A percentile compares a stretch with the other conserved stretches of the same genome.
These are phyloP conservation scores for Amphicarpaea edgeworthii DNA, from an alignment of 306 rosid species.

Conservation along the genomic window DNA sequence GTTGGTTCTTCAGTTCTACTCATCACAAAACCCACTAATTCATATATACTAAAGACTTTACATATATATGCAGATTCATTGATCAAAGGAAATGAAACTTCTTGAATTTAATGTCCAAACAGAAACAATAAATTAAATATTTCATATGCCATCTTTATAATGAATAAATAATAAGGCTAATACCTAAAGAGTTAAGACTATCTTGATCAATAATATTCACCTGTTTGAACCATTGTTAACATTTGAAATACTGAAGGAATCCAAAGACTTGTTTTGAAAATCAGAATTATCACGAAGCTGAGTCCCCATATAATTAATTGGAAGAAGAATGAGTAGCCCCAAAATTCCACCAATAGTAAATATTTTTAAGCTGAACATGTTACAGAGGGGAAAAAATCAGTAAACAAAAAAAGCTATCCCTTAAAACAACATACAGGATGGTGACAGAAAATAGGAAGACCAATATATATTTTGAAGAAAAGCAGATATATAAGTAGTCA, in stretches of 20 bases:
- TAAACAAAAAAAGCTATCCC: slow-evolving; percentile 22
- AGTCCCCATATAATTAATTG: slow-evolving; percentile 72
- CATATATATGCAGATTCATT: not conserved
- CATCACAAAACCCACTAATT: not conserved
- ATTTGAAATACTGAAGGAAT: slow-evolving; percentile 86
- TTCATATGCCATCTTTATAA: not conserved
- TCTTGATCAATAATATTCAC: slow-evolving; percentile 50
- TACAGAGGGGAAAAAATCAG: slow-evolving; percentile 28
- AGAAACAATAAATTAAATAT: slow-evolving; percentile 19
- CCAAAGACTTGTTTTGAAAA: slow-evolving; percentile 66
- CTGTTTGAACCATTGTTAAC: slow-evolving; percentile 75
- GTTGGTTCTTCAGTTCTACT: no score
- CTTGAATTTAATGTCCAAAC: not conserved
- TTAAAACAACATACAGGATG: slow-evolving; percentile 13
- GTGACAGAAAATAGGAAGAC: slow-evolving; percentile 23
- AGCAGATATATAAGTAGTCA: not conserved
- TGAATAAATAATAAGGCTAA: not conserved
- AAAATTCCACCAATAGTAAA: slow-evolving; percentile 70
- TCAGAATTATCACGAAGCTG: slow-evolving; percentile 61
- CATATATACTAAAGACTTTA: not conserved
- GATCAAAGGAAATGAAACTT: slow-evolving; percentile 8
- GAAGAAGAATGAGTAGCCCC: slow-evolving; percentile 76
- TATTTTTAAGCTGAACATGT: slow-evolving; percentile 64
- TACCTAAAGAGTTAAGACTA: slow-evolving; percentile 21
- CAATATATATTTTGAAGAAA: slow-evolving; percentile 13